Evolutionary conservation across 1,284 basidiomycete species (phyloP), one percentile per base, ranked within the genome.

Genomic region (Mycena citricolor): DNA sequence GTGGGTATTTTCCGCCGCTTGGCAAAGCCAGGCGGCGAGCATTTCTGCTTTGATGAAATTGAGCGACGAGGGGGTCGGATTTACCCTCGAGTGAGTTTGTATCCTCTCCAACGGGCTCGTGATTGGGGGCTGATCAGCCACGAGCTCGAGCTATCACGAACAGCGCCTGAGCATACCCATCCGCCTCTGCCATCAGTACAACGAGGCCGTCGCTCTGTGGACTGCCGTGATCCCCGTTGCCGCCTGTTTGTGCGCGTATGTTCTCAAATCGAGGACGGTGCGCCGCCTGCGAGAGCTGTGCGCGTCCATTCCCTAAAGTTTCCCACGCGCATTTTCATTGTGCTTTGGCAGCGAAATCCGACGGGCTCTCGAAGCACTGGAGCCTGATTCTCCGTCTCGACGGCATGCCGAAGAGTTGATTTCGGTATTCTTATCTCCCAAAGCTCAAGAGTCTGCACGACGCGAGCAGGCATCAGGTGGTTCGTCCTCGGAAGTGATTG

Each of bases 21-120:
- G 69, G 69, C 55, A 57, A 21, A 59, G 55, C 28, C 55, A 63
- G 24, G 56, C 38, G 17, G 51, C 51, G 19, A 62, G 64, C 47
- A 44, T 69, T 20, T 54, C 55, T 23, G 57, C 62, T 6, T 49
- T 54, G n/a, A 54, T 70, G n/a, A 54, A 58, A 28, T 30, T 70
- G 13, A 59, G 54, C 38, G 28, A 55, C n/a, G 29, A 53, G 2
- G 69, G 62, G 11, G 57, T 71, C 17, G 45, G 64, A 16, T 50
- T 70, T 24, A 55, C 57, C 38, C 30, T 73, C 25, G 66, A 69
- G 72, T 71, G 22, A 39, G 68, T 67, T 20, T 16, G 17, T 39
- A 34, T 39, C 6, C 35, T 42, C 8, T 39, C n/a, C n/a, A n/a
- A n/a, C n/a, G n/a, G n/a, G n/a, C n/a, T n/a, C n/a, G n/a, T n/a